Percentiles rank a stretch among this genome's conserved stretches.
Evolutionary conservation across 2,329 filamentous ascomycete species (phyloP).

Genomic region (Aspergillus persii): DNA sequence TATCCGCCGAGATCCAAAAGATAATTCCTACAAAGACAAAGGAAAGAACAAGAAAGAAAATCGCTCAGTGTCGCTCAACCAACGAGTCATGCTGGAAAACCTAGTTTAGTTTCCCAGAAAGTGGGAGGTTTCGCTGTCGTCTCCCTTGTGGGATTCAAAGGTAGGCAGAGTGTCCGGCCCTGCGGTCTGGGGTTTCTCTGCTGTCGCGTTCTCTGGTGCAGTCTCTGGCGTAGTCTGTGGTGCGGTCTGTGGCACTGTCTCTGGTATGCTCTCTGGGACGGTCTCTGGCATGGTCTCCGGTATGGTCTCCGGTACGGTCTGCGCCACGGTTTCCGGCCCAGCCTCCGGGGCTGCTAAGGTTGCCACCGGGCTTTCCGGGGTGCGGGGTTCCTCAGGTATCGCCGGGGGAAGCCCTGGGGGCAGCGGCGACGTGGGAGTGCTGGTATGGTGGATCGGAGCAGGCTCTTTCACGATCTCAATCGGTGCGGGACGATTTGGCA

Average conservation of each 20-base stretch:
- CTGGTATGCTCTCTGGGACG: too few relatives aligned
- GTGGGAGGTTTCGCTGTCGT: slow-evolving; percentile 5
- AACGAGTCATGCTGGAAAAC: neutral
- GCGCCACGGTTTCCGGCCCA: neutral
- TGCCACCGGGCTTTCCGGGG: slow-evolving; percentile 23
- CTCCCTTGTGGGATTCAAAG: slow-evolving; percentile 8
- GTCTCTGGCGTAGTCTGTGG: neutral
- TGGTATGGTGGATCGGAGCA: slow-evolving; percentile 18
- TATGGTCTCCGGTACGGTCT: too few relatives aligned
- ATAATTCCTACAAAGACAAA: neutral
- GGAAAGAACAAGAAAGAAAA: neutral
- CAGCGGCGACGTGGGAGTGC: slow-evolving; percentile 30
- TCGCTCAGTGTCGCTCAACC: neutral
- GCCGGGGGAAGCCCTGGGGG: slow-evolving; percentile 31
- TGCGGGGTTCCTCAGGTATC: slow-evolving; percentile 36
- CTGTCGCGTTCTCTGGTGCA: slow-evolving; percentile 4
- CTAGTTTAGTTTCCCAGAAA: slow-evolving; percentile 7
- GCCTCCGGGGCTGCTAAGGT: slow-evolving; percentile 4
- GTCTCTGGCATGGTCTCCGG: too few relatives aligned
- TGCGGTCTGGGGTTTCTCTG: neutral
- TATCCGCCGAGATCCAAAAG: neutral
- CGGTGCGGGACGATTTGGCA: slow-evolving; percentile 20
- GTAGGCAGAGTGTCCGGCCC: neutral
- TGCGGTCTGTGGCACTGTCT: too few relatives aligned
- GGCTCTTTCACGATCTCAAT: slow-evolving; percentile 25